Conservation (phyloP, 2,329 filamentous ascomycete genomes). For the Aspergillus tamarii region DNA sequence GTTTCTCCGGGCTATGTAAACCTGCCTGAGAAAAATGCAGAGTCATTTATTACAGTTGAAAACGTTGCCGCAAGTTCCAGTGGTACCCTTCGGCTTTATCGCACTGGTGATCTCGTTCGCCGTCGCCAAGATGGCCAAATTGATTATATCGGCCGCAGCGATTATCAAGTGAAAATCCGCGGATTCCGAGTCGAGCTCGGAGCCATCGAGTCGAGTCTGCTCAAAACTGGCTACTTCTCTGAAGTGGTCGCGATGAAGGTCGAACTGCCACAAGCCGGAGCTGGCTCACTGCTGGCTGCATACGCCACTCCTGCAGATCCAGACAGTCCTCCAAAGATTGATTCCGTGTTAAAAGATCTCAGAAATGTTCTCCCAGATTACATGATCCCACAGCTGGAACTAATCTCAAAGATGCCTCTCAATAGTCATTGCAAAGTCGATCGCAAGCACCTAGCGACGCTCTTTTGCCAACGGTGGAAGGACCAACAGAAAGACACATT, state of each 20-base stretch:
- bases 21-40: slow-evolving; percentile 58
- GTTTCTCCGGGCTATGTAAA: slow-evolving; percentile 74
- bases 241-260: background rate
- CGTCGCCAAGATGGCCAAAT: slow-evolving; percentile 57
- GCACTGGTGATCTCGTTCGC: slow-evolving; percentile 78
- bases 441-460: slow-evolving; percentile 38
- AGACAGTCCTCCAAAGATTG: background rate
- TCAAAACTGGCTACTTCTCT: background rate
- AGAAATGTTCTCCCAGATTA: slow-evolving; percentile 1
- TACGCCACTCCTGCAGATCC: slow-evolving; percentile 16
- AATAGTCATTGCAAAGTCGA: background rate
- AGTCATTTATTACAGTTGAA: slow-evolving; percentile 75
- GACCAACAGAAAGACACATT: background rate
- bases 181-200: slow-evolving; percentile 87
- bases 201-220: slow-evolving; percentile 74
- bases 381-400: slow-evolving; percentile 71
- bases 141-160: slow-evolving; percentile 72
- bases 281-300: slow-evolving; percentile 16
- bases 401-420: slow-evolving; percentile 54
- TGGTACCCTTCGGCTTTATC: slow-evolving; percentile 66
- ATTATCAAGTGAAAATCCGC: slow-evolving; percentile 86
- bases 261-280: background rate
- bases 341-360: slow-evolving; percentile 36
- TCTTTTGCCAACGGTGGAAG: slow-evolving; percentile 35
- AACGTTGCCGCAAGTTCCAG: slow-evolving; percentile 58